Conservation (phyloP, 2,329 filamentous ascomycete species). For the Microascus cirrosus region DNA sequence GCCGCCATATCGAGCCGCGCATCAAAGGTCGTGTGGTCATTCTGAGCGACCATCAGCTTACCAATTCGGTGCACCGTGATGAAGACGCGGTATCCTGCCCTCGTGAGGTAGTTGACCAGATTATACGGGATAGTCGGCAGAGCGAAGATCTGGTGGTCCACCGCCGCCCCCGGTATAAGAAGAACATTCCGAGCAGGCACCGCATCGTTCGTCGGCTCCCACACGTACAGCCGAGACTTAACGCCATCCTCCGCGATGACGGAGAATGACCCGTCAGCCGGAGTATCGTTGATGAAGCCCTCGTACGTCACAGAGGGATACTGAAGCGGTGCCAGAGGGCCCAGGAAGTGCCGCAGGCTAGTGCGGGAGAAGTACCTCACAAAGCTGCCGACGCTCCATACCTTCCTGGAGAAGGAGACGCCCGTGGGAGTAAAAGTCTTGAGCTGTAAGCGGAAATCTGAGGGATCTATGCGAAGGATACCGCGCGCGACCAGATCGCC, state of each 20-base stretch:
- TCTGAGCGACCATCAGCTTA: slow-evolving; percentile 33
- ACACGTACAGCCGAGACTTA: slow-evolving; percentile 41
- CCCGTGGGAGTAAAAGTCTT: slow-evolving; percentile 41
- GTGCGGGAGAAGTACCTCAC: slow-evolving; percentile 44
- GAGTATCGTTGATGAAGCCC: slow-evolving; percentile 42
- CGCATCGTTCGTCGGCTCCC: slow-evolving; percentile 34
- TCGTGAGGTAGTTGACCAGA: slow-evolving; percentile 50
- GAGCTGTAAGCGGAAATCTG: slow-evolving; percentile 44
- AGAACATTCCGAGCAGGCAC: slow-evolving; percentile 37
- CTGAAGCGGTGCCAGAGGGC: slow-evolving; percentile 43
- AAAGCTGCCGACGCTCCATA: slow-evolving; percentile 35
- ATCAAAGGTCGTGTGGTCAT: slow-evolving; percentile 48
- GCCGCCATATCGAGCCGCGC: slow-evolving; percentile 47
- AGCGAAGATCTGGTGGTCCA: slow-evolving; percentile 52
- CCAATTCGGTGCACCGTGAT: slow-evolving; percentile 48
- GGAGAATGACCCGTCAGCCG: slow-evolving; percentile 27
- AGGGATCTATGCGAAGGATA: slow-evolving; percentile 42
- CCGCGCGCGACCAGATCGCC: slow-evolving; percentile 43
- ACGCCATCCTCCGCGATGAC: slow-evolving; percentile 42
- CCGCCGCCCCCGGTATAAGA: slow-evolving; percentile 50
- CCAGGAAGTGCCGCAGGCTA: slow-evolving; percentile 39
- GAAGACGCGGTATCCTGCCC: slow-evolving; percentile 49
- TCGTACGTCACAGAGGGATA: slow-evolving; percentile 35
- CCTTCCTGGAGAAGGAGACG: slow-evolving; percentile 29
- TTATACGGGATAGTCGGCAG: slow-evolving; percentile 53